A percentile compares a stretch with the other conserved stretches of the same genome.
Evolutionary conservation across 768 basidiomycete species (phyloP).

Genomic region (Mycena alexandri): DNA sequence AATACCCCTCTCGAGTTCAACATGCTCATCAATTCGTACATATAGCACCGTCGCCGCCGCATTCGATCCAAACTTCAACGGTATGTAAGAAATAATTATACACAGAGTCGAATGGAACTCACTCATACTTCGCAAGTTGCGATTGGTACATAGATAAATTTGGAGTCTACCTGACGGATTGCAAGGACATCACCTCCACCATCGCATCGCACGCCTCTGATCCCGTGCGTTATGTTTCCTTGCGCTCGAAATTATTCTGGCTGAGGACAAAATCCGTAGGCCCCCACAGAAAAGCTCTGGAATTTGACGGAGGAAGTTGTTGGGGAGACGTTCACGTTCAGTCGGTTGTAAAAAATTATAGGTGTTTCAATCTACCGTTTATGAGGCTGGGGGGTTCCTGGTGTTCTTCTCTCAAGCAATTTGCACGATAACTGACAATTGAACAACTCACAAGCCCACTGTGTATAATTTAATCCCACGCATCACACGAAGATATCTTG

Average conservation of each 20-base stretch:
- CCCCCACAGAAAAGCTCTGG: neutral
- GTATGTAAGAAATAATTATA: neutral
- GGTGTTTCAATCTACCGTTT: too few relatives aligned
- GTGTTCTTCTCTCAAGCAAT: too few relatives aligned
- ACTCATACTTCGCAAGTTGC: too few relatives aligned
- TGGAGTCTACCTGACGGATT: slow-evolving; percentile 11
- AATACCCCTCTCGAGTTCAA: neutral
- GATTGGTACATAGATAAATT: slow-evolving; percentile 7
- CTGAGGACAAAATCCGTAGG: neutral
- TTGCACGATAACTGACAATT: too few relatives aligned
- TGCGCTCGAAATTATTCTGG: neutral
- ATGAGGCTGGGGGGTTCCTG: too few relatives aligned
- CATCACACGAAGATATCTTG: too few relatives aligned
- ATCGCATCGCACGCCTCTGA: slow-evolving; percentile 7
- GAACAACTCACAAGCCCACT: too few relatives aligned
- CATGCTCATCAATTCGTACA: too few relatives aligned
- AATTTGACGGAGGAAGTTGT: slow-evolving; percentile 1
- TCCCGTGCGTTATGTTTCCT: neutral
- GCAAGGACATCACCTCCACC: neutral
- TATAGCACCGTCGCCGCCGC: slow-evolving; percentile 15
- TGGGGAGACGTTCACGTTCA: slow-evolving; percentile 9
- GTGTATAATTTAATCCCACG: too few relatives aligned
- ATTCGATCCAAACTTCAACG: slow-evolving; percentile 13
- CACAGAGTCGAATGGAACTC: too few relatives aligned
- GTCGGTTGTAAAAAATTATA: neutral